Evolutionary conservation across 176 grass and related monocot species (phyloP), one percentile per base, ranked within the genome.

Genomic region (Puya raimondii): DNA sequence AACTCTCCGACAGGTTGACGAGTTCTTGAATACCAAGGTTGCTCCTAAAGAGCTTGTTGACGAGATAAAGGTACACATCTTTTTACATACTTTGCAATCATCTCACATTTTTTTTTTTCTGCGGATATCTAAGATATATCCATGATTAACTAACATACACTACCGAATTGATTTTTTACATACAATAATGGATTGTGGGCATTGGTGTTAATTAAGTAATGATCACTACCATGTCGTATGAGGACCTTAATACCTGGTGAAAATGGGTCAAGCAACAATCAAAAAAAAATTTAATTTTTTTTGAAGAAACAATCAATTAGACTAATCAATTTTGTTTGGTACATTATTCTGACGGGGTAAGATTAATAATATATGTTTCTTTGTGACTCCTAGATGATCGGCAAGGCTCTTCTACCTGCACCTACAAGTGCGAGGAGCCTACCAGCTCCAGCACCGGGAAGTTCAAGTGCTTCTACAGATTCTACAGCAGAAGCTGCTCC

Each of bases 31-130:
- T 80, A 97, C 88, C 54, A 97, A 97, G 74, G 71, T 97, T 83
- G 89, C 89, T 81, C 93, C 95, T 13, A 81, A 86, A 84, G 95
- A 99, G 63, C 90, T 99, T 90, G 80, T 81, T 84, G 95, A 86
- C 80, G 95, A 99, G 78, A 91, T 99, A 73, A 99, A 88, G 90
- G 95, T 99, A 86, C 11, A 26, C 1, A 15, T 56, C 16, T 16
- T 68, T 26, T 64, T 65, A 14, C 33, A 57, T 56, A 22, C 53
- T 81, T 59, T 29, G 33, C 29, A 26, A 59, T 29, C 70, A 79
- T 64, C 67, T 9, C 51, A 4, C 10, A 23, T 20, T 57, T 27
- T 26, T 72, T 9, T 48, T 70, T 20, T 58, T n/a, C n/a, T 20
- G 8, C 54, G 18, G 15, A 58, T 58, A 18, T 16, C 7, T 69